A percentile compares a stretch with the other conserved stretches of the same genome.
Evolutionary conservation across 2,329 filamentous ascomycete genomes (phyloP).

Genomic region (Knoxdaviesia capensis): DNA sequence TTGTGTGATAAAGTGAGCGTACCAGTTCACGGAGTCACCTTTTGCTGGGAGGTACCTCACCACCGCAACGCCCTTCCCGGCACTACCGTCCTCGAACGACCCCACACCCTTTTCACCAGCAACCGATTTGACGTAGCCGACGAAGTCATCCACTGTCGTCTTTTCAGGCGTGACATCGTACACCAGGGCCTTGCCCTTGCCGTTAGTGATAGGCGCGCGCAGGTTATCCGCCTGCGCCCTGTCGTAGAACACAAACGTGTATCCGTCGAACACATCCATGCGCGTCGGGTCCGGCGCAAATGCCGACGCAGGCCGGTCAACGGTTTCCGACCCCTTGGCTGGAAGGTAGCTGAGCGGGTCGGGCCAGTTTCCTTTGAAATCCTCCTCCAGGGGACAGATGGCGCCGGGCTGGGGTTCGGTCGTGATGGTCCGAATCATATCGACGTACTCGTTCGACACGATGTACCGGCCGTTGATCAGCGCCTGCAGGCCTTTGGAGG

Average conservation of each 20-base stretch:
- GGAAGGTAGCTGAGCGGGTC: slow-evolving; percentile 52
- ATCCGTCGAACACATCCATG: slow-evolving; percentile 59
- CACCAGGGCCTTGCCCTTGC: slow-evolving; percentile 62
- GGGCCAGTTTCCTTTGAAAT: slow-evolving; percentile 69
- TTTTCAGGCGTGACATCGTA: slow-evolving; percentile 37
- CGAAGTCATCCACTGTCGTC: slow-evolving; percentile 55
- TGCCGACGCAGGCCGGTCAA: slow-evolving; percentile 42
- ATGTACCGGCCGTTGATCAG: slow-evolving; percentile 65
- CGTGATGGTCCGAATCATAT: slow-evolving; percentile 40
- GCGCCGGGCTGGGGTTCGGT: slow-evolving; percentile 26
- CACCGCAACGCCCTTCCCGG: slow-evolving; percentile 54
- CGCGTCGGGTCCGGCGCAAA: slow-evolving; percentile 52
- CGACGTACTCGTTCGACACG: slow-evolving; percentile 53
- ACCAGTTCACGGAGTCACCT: slow-evolving; percentile 40
- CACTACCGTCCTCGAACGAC: slow-evolving; percentile 40
- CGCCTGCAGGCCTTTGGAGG: slow-evolving; percentile 68
- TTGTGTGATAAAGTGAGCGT: slow-evolving; percentile 42
- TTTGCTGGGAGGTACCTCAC: slow-evolving; percentile 49
- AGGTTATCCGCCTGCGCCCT: slow-evolving; percentile 56
- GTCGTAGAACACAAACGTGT: slow-evolving; percentile 77
- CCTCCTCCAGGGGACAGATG: slow-evolving; percentile 44
- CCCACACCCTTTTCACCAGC: slow-evolving; percentile 55
- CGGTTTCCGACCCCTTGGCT: slow-evolving; percentile 54
- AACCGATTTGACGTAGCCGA: slow-evolving; percentile 53
- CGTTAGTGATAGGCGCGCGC: slow-evolving; percentile 53